Base-by-base conservation (phyloP, 2,329 filamentous ascomycete genomes). In the Penicillium sumatraense region DNA sequence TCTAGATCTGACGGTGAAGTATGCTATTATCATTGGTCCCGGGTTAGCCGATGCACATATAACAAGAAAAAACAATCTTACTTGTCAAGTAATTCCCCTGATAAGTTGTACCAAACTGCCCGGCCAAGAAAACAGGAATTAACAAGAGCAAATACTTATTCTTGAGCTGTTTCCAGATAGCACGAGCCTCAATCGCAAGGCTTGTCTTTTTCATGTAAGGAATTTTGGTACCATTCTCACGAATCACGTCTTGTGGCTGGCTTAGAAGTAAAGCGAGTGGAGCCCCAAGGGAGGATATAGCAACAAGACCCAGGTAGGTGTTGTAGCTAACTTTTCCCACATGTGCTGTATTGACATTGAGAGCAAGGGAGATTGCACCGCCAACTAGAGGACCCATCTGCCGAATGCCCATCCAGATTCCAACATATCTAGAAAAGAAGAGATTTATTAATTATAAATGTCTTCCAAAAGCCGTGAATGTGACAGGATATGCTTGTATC, bases 371-470 rank as follows among this genome's bases (percentile, higher is more conserved):
- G 26, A 83, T 81, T 0, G 80, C 78, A 2, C 78, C 75, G 2
- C 81, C 81, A 51, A 83, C 79, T 20, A 84, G 74, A 52, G 82
- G 81, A 1, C 81, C 81, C 7, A 83, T 73, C 54, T 83, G 80
- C 6, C 80, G 76, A 7, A 83, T 75, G 6, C 80, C 78, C 4
- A 83, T 77, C 81, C 81, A 83, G 31, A 83, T 82, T 2, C 79
- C 80, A 38, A 79, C 74, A n/a, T 67, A 69, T 4, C 64, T 66
- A 41, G 20, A 9, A 5, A 5, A 36, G 16, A 44, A n/a, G n/a
- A n/a, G n/a, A n/a, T n/a, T n/a, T n/a, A n/a, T n/a, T n/a, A n/a
- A n/a, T n/a, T n/a, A n/a, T n/a, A n/a, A n/a, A n/a, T n/a, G n/a
- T n/a, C n/a, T n/a, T n/a, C n/a, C n/a, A n/a, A n/a, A n/a, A n/a